A percentile compares a stretch with the other conserved stretches of the same genome.
Conservation (phyloP, 2,329 filamentous ascomycete species). For the Hansfordia pulvinata region DNA sequence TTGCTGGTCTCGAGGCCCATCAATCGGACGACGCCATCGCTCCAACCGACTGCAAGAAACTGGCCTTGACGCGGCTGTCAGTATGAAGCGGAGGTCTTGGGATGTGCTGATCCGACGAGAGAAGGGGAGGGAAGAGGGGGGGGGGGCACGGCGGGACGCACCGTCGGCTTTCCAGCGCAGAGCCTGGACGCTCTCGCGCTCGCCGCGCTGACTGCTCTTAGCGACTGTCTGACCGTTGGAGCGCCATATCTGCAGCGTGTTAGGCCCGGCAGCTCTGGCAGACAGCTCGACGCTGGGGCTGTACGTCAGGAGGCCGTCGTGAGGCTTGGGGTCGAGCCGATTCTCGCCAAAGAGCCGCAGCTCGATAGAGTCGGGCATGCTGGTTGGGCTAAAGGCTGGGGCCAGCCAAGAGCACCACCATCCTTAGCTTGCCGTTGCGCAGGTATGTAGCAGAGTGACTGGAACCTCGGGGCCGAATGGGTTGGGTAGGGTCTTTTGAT, state of each 20-base stretch:
- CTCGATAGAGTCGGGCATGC: constrained; percentile 14
- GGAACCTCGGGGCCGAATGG: too few relatives aligned
- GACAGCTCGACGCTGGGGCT: constrained; percentile 79
- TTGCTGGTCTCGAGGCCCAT: constrained; percentile 73
- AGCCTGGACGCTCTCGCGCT: constrained; percentile 28
- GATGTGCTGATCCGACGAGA: too few relatives aligned
- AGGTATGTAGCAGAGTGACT: too few relatives aligned
- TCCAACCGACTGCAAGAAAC: constrained; percentile 72
- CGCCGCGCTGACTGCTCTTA: constrained; percentile 31
- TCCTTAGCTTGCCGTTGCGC: too few relatives aligned
- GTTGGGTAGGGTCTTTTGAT: too few relatives aligned
- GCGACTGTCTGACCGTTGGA: constrained; percentile 57
- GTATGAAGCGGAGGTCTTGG: constrained; percentile 1
- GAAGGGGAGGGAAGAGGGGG: too few relatives aligned
- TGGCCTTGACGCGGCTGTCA: constrained; percentile 36
- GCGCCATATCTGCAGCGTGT: constrained; percentile 62
- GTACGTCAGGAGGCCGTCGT: constrained; percentile 50
- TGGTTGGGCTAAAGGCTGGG: constrained; percentile 3
- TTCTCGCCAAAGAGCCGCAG: constrained; percentile 42
- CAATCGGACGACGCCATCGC: constrained; percentile 63
- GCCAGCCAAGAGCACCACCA: too few relatives aligned
- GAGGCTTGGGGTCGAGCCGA: constrained; percentile 38
- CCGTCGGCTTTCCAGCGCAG: constrained; percentile 57
- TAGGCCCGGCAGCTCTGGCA: constrained; percentile 55
- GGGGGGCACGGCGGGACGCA: constrained; percentile 19